Evolutionary conservation across 2,329 filamentous ascomycete genomes (phyloP).

Genomic region (Fusarium sp.): DNA sequence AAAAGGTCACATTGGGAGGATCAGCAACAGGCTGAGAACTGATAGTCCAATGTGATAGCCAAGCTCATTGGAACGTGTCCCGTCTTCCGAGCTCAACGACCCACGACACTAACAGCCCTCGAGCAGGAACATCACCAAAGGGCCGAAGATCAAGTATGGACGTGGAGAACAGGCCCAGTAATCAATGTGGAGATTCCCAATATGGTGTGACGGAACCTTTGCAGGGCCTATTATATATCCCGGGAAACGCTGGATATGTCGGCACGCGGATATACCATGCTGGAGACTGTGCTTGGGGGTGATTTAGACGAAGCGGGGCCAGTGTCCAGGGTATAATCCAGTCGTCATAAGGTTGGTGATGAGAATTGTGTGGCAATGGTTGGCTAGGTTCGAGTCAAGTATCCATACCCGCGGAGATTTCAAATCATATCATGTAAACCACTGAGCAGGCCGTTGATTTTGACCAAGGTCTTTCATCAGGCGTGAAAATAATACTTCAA

Average conservation of each 20-base stretch:
- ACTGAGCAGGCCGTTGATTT: not conserved
- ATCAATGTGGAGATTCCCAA: slow-evolving; percentile 17
- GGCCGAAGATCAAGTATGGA: slow-evolving; percentile 22
- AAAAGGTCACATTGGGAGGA: slow-evolving; percentile 1
- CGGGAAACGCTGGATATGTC: slow-evolving; percentile 32
- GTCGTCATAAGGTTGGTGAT: slow-evolving; percentile 23
- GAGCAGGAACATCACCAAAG: slow-evolving; percentile 23
- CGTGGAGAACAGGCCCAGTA: not conserved
- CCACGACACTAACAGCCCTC: slow-evolving; percentile 25
- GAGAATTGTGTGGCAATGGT: slow-evolving; percentile 20
- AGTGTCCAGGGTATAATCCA: slow-evolving; percentile 11
- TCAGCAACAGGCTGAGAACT: slow-evolving; percentile 16
- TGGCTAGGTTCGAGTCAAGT: slow-evolving; percentile 13
- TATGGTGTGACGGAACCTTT: slow-evolving; percentile 23
- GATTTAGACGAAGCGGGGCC: slow-evolving; percentile 19
- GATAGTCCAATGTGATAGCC: not conserved
- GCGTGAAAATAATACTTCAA: not conserved
- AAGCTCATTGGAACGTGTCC: not conserved
- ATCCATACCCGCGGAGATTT: slow-evolving; percentile 1
- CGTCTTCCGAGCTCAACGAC: slow-evolving; percentile 15
- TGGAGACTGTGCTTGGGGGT: slow-evolving; percentile 5
- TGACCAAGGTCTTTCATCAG: not conserved
- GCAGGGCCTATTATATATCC: not conserved
- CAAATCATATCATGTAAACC: not conserved
- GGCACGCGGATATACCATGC: slow-evolving; percentile 20